Base-by-base conservation (phyloP, 441 rosid species). In the Theobroma grandiflorum region DNA sequence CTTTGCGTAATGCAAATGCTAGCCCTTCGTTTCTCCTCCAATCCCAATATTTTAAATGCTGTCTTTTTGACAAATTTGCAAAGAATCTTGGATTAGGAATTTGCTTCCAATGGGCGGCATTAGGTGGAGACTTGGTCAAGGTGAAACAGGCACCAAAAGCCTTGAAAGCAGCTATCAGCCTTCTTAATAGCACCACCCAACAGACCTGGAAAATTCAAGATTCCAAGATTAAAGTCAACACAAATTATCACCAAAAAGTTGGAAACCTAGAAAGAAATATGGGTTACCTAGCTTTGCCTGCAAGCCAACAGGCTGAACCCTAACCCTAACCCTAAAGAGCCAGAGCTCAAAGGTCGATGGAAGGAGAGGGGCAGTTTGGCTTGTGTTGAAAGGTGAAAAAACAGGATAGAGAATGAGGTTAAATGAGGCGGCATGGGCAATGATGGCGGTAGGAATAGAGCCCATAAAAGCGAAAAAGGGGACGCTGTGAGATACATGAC, bases 161-260 rank as follows among this genome's bases (percentile, higher is more conserved):
- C 68, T 15, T 14, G 8, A 18, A 76, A 47, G 78, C 33, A 49
- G 61, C 58, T 4, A 18, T 16, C 33, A 9, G 3, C 3, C 14
- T 3, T 43, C 3, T 74, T 63, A 35, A 70, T 45, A 59, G 4
- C 75, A 58, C 1, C 35, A 15, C 47, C 53, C 16, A 53, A 55
- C 4, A 0, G 26, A 12, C 1, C 16, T 2, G 66, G 53, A 22
- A 65, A 12, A 11, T 58, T 74, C 11, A 72, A 67, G 61, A 68
- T 77, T 69, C 80, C 57, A 72, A 6, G 6, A 49, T 77, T 26
- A 63, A 82, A 79, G 87, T 87, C 86, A 87, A 85, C 72, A 72
- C 53, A 66, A 74, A 73, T 74, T 68, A 79, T 81, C 53, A 71
- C 18, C 26, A 16, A 37, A 52, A 72, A 33, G 14, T 18, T 35